Conservation (phyloP, 176 grass and related monocot species). For the Dendrocalamus sinicus region DNA sequence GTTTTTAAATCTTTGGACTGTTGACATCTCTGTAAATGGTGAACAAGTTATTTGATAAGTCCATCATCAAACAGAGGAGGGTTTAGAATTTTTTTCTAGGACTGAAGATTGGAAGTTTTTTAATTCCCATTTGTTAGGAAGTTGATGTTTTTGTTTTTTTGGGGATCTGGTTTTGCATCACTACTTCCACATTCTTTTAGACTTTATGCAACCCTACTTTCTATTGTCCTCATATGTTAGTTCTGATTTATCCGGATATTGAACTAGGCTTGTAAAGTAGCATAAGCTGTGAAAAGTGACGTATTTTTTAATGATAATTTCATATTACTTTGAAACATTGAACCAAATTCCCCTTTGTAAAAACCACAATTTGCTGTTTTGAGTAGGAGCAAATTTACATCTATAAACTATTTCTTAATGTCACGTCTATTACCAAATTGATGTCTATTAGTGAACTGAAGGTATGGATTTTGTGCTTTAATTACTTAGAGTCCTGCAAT, state of each 20-base stretch:
- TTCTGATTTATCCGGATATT: background rate
- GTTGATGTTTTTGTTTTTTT: background rate
- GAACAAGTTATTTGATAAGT: background rate
- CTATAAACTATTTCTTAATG: background rate
- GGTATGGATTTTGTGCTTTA: background rate
- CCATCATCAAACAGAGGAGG: slow-evolving; percentile 14
- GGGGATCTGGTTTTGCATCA: background rate
- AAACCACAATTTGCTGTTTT: background rate
- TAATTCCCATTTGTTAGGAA: background rate
- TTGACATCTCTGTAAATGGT: background rate
- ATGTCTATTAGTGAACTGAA: slow-evolving; percentile 28
- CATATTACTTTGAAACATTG: background rate
- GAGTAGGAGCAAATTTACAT: background rate
- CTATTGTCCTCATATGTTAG: background rate
- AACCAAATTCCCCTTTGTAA: background rate
- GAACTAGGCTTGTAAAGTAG: slow-evolving; percentile 21
- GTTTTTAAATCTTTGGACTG: background rate
- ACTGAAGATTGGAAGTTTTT: background rate
- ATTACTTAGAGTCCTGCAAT: no score
- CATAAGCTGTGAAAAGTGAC: background rate
- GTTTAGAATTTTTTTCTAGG: background rate
- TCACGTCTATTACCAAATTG: background rate
- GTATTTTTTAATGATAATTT: background rate
- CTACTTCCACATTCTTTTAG: background rate
- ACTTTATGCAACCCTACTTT: background rate